phyloP scores from a whole-genome alignment of 306 rosid genomes.

The Abrus precatorius region DNA sequence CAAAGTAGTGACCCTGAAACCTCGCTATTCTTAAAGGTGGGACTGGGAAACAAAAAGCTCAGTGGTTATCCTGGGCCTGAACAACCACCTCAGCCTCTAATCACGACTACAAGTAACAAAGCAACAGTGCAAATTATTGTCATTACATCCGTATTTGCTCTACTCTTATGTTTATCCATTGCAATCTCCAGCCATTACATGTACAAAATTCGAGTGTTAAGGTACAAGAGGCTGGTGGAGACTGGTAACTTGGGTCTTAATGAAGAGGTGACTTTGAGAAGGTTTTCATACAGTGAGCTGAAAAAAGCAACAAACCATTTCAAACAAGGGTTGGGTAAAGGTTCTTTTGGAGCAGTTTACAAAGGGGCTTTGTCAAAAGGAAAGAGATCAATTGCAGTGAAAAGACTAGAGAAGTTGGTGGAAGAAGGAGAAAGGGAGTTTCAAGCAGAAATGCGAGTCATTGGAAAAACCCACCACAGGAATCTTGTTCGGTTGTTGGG shows the following conservation, averaged over 20 bases:
- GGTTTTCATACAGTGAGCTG: constrained; percentile 51
- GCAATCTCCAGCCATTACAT: constrained; percentile 28
- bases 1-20: fast-evolving
- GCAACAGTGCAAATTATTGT: constrained; percentile 34
- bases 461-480: constrained; percentile 54
- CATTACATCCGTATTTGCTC: neutral
- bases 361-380: constrained; percentile 46
- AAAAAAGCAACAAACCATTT: constrained; percentile 51
- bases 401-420: constrained; percentile 50
- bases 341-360: constrained; percentile 55
- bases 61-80: neutral
- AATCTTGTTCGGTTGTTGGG: constrained; percentile 57
- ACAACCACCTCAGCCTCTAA: neutral
- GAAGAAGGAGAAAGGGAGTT: constrained; percentile 60
- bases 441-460: constrained; percentile 52
- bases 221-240: constrained; percentile 42
- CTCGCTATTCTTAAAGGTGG: constrained; percentile 33
- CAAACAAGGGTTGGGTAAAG: constrained; percentile 52
- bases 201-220: constrained; percentile 47
- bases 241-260: constrained; percentile 41
- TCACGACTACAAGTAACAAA: constrained; percentile 40
- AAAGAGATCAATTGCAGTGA: constrained; percentile 45
- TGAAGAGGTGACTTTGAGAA: constrained; percentile 45
- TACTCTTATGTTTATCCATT: constrained; percentile 31
- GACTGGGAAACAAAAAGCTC: constrained; percentile 18